A percentile compares a stretch with the other conserved stretches of the same genome.
phyloP scores from a whole-genome alignment of 2,329 filamentous ascomycete species.

The Microdochium nivale region DNA sequence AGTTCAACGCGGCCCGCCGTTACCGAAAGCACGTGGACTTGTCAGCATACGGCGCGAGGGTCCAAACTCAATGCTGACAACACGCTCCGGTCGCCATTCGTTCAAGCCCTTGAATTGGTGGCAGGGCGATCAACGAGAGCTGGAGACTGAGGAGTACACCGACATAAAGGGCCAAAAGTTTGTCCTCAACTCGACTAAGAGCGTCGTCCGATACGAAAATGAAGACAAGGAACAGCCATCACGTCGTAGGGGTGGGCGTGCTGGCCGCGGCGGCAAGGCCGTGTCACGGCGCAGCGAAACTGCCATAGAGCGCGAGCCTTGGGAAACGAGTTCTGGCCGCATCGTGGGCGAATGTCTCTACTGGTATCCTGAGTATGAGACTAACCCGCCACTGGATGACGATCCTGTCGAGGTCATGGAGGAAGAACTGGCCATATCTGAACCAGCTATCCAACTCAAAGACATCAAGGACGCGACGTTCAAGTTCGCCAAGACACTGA shows the following conservation, averaged over 20 bases:
- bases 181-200: constrained; percentile 63
- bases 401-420: constrained; percentile 45
- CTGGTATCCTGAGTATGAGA: constrained; percentile 53
- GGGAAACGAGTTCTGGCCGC: constrained; percentile 60
- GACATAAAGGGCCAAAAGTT: constrained; percentile 39
- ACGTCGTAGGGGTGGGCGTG: constrained; percentile 11
- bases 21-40: constrained; percentile 45
- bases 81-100: constrained; percentile 70
- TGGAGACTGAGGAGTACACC: constrained; percentile 44
- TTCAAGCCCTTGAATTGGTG: constrained; percentile 76
- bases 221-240: constrained; percentile 31
- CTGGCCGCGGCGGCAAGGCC: constrained; percentile 12
- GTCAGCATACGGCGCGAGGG: constrained; percentile 41
- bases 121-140: constrained; percentile 74
- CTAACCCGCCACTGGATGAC: constrained; percentile 41
- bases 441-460: constrained; percentile 45
- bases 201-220: constrained; percentile 68
- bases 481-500: constrained; percentile 81
- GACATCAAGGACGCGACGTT: constrained; percentile 63
- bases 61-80: constrained; percentile 44
- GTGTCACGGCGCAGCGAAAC: constrained; percentile 11
- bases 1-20: constrained; percentile 44
- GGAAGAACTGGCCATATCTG: constrained; percentile 48
- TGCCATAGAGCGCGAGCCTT: constrained; percentile 44
- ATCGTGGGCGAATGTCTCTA: constrained; percentile 54